phyloP scores from a whole-genome alignment of 2,329 filamentous ascomycete species.

The Dactylellina parvicollis region DNA sequence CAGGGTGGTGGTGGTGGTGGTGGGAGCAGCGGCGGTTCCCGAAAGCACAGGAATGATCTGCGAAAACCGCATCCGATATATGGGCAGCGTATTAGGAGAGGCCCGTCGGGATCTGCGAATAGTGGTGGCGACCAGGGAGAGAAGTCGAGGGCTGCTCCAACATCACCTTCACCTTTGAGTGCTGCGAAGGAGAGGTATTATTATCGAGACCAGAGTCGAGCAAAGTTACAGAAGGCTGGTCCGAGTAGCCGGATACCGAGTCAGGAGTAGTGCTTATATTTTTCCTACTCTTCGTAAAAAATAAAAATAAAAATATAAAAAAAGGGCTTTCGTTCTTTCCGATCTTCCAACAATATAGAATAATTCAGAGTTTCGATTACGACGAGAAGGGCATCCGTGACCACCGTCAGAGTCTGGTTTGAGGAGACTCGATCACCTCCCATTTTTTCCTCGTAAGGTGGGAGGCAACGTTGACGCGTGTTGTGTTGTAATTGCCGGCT shows the following conservation, averaged over 20 bases:
- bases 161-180: not conserved
- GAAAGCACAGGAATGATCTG: constrained; percentile 10
- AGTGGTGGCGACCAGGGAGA: too few species aligned
- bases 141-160: not conserved
- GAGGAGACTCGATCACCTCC: too few species aligned
- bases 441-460: too few species aligned
- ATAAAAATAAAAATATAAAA: too few species aligned
- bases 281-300: too few species aligned
- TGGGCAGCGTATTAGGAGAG: not conserved
- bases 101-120: too few species aligned
- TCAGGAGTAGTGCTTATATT: not conserved
- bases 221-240: constrained; percentile 10
- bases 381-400: too few species aligned
- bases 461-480: not conserved
- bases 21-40: not conserved
- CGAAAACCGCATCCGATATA: constrained; percentile 18
- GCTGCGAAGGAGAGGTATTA: constrained; percentile 45
- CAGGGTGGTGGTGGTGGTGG: not conserved
- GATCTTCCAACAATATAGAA: too few species aligned
- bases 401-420: too few species aligned
- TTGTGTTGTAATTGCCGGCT: constrained; percentile 24
- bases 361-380: too few species aligned
- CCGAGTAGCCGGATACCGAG: not conserved
- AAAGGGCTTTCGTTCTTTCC: not conserved
- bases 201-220: constrained; percentile 17